These are phyloP conservation scores for Rhynchosporium graminicola DNA, from an alignment of 2,329 filamentous ascomycete genomes.

Conservation along the genomic window DNA sequence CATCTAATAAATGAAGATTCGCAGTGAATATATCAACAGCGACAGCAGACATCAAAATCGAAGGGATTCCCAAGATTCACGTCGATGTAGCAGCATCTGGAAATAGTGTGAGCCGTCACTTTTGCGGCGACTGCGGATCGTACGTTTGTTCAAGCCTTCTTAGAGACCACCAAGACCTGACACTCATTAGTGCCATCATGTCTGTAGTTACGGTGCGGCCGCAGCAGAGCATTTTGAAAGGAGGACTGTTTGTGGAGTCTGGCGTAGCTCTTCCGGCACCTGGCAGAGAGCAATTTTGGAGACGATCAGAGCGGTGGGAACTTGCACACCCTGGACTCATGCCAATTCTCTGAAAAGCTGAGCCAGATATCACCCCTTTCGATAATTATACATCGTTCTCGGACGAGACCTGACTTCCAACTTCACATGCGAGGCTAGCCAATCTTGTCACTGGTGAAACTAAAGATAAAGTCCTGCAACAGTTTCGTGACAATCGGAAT, in stretches of 20 bases:
- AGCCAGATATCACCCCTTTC: neutral
- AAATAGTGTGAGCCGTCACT: conserved; percentile 19
- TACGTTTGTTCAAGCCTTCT: neutral
- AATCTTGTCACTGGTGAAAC: too few relatives aligned
- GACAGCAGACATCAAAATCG: conserved; percentile 17
- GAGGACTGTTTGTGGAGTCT: conserved; percentile 22
- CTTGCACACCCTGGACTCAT: conserved; percentile 9
- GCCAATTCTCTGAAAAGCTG: conserved; percentile 9
- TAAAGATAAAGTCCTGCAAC: too few relatives aligned
- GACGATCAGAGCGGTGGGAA: conserved; percentile 21
- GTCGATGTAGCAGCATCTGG: conserved; percentile 17
- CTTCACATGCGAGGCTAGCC: too few relatives aligned
- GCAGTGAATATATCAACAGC: conserved; percentile 18
- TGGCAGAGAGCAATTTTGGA: conserved; percentile 20
- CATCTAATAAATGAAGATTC: conserved; percentile 10
- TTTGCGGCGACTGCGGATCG: conserved; percentile 26
- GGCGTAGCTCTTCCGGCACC: conserved; percentile 19
- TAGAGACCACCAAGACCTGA: neutral
- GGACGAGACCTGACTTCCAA: too few relatives aligned
- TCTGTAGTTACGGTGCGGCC: conserved; percentile 15
- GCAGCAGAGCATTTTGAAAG: conserved; percentile 19
- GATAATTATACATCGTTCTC: too few relatives aligned
- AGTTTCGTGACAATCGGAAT: too few relatives aligned
- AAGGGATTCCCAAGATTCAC: conserved; percentile 21
- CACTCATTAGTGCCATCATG: conserved; percentile 17